Base-by-base conservation (phyloP, 2,329 filamentous ascomycete genomes). In the Colletotrichum sp. region DNA sequence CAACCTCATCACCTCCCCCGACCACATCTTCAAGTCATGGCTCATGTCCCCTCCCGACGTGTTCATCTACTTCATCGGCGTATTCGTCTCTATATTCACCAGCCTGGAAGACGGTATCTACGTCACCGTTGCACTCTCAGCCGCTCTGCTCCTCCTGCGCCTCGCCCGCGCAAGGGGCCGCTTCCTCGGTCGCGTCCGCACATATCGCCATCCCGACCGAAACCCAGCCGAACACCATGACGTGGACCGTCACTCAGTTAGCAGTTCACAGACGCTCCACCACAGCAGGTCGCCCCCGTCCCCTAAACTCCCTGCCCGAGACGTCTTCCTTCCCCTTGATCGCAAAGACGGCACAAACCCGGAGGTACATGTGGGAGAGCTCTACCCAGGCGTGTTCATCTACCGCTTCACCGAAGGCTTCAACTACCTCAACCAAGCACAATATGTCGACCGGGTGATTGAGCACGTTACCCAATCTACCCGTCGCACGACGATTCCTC, bases 1-100 rank as follows among this genome's bases (percentile, higher is more conserved):
- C 80, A 94, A 96, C 80, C 85, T 96, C 67, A 91, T 96, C 80
- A 93, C 93, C 0, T 91, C 93, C 1, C 94, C 94, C 1, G 93
- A 93, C 78, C 92, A 91, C 0, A 88, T 96, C 3, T 95, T 95
- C 84, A 92, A 93, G 75, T 96, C 95, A 84, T 96, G 94, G 94
- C 89, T 91, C 48, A 90, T 95, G 0, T 94, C 93, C 0, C 95
- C 95, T 0, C 80, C 95, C 0, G 95, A 96, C 81, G 90, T 94
- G 0, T 75, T 94, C 57, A 94, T 96, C 80, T 96, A 95, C 89
- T 91, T 95, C 71, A 88, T 90, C 34, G 94, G 95, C 80, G 93
- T 96, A 6, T 82, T 94, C 12, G 79, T 89, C 10, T 87, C 88
- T 24, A 79, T 90, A 28, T 89, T 90, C 77, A 84, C 85, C 7